A percentile compares a stretch with the other conserved stretches of the same genome.
Evolutionary conservation across 1,139 yeast species (phyloP).

Genomic region (Torulaspora pretoriensis): DNA sequence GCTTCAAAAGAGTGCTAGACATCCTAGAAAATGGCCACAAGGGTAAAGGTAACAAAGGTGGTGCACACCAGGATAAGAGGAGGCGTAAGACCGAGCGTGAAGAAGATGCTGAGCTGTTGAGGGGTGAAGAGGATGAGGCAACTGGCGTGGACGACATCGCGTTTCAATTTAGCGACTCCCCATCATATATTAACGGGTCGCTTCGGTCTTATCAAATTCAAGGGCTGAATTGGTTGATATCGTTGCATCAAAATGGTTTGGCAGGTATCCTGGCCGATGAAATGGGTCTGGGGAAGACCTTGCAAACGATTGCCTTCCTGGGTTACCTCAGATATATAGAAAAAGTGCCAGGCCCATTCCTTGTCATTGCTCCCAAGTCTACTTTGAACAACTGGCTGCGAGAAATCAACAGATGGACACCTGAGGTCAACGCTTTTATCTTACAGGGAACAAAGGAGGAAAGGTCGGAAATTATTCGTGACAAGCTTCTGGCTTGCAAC

Average conservation of each 20-base stretch:
- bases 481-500: constrained; percentile 60
- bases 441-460: constrained; percentile 84
- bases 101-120: constrained; percentile 83
- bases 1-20: constrained; percentile 54
- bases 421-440: constrained; percentile 83
- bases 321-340: constrained; percentile 80
- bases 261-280: constrained; percentile 96
- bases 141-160: constrained; percentile 36
- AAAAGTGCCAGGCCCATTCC: constrained; percentile 82
- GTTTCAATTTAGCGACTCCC: constrained; percentile 66
- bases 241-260: constrained; percentile 72
- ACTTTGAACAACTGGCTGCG: constrained; percentile 94
- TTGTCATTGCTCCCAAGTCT: constrained; percentile 90
- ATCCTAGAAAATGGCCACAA: constrained; percentile 44
- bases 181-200: constrained; percentile 62
- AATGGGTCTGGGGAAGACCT: constrained; percentile 95
- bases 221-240: constrained; percentile 88
- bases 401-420: constrained; percentile 92
- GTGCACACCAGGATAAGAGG: constrained; percentile 31
- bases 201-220: constrained; percentile 82
- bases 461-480: constrained; percentile 57
- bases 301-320: constrained; percentile 86
- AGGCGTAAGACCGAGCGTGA: constrained; percentile 80
- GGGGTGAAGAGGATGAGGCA: constrained; percentile 67
- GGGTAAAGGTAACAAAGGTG: constrained; percentile 32